Conservation (phyloP, 2,329 filamentous ascomycete genomes). For the Tolypocladium pustulatum region DNA sequence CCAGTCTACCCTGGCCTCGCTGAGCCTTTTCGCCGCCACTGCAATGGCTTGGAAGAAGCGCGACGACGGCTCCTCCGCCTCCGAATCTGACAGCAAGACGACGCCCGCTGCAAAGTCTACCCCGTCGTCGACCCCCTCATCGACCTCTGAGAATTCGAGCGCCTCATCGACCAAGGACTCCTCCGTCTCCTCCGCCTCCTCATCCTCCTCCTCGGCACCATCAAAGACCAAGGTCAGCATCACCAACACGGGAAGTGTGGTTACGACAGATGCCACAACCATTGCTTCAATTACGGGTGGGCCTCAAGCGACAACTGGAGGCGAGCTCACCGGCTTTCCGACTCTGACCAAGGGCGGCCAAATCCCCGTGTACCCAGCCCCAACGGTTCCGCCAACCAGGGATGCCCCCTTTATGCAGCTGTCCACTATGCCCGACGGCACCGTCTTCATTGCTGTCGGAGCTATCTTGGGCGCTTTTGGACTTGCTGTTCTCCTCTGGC, state of each 20-base stretch:
- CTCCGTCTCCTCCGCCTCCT: no score
- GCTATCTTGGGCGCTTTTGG: constrained; percentile 77
- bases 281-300: constrained; percentile 12
- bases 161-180: background rate
- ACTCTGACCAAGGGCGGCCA: constrained; percentile 27
- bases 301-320: constrained; percentile 7
- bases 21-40: constrained; percentile 18
- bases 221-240: constrained; percentile 7
- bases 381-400: constrained; percentile 70
- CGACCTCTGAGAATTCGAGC: background rate
- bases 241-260: constrained; percentile 7
- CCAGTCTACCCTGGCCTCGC: constrained; percentile 15
- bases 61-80: constrained; percentile 6
- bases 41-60: constrained; percentile 20
- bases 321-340: constrained; percentile 24
- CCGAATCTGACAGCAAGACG: constrained; percentile 2
- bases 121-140: background rate
- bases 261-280: constrained; percentile 2
- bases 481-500: constrained; percentile 77
- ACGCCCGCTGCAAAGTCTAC: background rate
- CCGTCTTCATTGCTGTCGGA: constrained; percentile 91
- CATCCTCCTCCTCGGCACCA: background rate
- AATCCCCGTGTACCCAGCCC: constrained; percentile 53
- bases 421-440: constrained; percentile 78
- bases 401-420: constrained; percentile 88